Evolutionary conservation across 805 yeast species (phyloP).

Genomic region (Wickerhamiella australiensis): DNA sequence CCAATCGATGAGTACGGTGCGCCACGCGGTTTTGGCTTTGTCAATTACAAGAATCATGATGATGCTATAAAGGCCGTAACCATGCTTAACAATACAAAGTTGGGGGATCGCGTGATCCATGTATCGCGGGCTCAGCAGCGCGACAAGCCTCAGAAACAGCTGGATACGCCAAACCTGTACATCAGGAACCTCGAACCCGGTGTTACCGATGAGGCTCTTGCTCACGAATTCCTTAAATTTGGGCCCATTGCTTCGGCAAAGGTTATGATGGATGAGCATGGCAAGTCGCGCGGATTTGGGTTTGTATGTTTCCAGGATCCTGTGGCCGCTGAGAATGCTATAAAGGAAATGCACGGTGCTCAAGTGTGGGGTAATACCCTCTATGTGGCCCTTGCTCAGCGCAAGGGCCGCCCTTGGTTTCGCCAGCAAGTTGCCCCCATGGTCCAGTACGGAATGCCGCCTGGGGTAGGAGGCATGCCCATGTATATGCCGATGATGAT

Average conservation of each 20-base stretch:
- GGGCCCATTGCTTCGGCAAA: conserved; percentile 46
- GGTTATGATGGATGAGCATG: conserved; percentile 39
- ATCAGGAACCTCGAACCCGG: conserved; percentile 49
- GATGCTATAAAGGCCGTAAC: conserved; percentile 38
- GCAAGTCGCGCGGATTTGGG: conserved; percentile 63
- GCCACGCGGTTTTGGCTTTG: conserved; percentile 46
- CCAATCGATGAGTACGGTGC: conserved; percentile 34
- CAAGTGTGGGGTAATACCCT: conserved; percentile 40
- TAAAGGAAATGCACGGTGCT: conserved; percentile 48
- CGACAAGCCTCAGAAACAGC: conserved; percentile 6
- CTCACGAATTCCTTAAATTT: conserved; percentile 33
- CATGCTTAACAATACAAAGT: conserved; percentile 35
- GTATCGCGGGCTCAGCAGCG: conserved; percentile 37
- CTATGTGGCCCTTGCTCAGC: conserved; percentile 66
- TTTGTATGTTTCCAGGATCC: conserved; percentile 64
- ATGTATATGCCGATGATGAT: conserved; percentile 13
- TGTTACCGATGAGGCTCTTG: conserved; percentile 44
- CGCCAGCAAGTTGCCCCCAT: conserved; percentile 3
- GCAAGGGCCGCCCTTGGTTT: conserved; percentile 29
- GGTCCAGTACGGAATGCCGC: conserved; percentile 1
- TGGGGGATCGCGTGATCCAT: conserved; percentile 29
- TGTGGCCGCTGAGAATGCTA: conserved; percentile 56
- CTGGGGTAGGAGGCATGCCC: not conserved
- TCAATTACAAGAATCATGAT: conserved; percentile 35
- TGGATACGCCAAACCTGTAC: conserved; percentile 56